phyloP scores from a whole-genome alignment of 345 rosid genomes.

The Eucalyptus rudis region DNA sequence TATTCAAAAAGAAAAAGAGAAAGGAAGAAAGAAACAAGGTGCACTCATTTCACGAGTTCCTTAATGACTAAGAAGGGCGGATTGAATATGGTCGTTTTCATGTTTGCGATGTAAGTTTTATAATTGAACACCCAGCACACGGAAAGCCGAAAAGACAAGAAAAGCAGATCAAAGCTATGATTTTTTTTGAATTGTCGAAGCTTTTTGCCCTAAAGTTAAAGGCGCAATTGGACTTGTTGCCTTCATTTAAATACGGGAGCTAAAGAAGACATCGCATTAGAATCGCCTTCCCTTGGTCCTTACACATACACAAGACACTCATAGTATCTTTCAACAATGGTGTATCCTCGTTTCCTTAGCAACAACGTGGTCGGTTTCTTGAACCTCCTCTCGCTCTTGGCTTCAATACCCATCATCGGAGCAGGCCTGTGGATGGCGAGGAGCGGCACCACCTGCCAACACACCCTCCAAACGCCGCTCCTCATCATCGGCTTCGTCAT shows the following conservation, averaged over 20 bases:
- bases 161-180: neutral
- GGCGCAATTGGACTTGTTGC: neutral
- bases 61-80: conserved; percentile 28
- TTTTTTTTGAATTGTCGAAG: neutral
- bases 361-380: conserved; percentile 70
- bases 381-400: conserved; percentile 70
- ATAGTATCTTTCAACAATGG: neutral
- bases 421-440: conserved; percentile 85
- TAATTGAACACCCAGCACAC: neutral
- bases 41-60: neutral
- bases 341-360: conserved; percentile 9
- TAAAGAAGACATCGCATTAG: neutral
- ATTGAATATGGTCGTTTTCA: neutral
- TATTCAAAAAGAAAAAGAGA: neutral
- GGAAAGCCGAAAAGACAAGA: neutral
- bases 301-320: neutral
- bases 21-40: neutral
- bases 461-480: conserved; percentile 80
- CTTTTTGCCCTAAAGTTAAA: neutral
- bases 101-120: neutral
- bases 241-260: neutral
- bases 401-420: conserved; percentile 81
- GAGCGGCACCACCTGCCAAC: conserved; percentile 70
- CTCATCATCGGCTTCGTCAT: conserved; percentile 63
- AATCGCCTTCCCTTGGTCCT: neutral